Conservation (phyloP, 495 filamentous ascomycete genomes). For the Penicillium riverlandense region DNA sequence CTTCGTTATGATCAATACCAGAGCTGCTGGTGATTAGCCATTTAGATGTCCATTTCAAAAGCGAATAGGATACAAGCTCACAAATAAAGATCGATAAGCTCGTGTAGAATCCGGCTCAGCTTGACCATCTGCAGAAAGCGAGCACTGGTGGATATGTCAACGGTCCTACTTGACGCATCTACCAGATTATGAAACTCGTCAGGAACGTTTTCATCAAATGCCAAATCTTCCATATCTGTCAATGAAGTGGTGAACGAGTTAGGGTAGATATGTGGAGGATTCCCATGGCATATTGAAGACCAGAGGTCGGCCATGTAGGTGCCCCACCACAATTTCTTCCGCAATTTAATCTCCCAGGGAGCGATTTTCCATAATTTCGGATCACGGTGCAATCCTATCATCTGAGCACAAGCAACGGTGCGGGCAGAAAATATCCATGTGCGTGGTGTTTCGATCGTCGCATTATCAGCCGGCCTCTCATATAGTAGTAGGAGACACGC, state of each 20-base stretch:
- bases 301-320: constrained; percentile 12
- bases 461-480: constrained; percentile 11
- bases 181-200: too few relatives aligned
- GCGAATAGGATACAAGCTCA: neutral
- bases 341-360: constrained; percentile 10
- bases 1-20: neutral
- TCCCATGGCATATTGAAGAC: constrained; percentile 14
- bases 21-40: too few relatives aligned
- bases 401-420: constrained; percentile 14
- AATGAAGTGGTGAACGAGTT: constrained; percentile 3
- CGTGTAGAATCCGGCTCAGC: neutral
- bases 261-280: constrained; percentile 10
- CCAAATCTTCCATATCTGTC: constrained; percentile 3
- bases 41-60: too few relatives aligned
- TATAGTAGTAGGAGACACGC: constrained; percentile 14
- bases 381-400: constrained; percentile 12
- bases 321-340: constrained; percentile 14
- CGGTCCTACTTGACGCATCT: neutral
- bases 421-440: constrained; percentile 16
- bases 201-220: constrained; percentile 6
- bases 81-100: neutral
- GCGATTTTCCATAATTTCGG: constrained; percentile 11
- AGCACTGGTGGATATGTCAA: constrained; percentile 2
- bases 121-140: neutral
- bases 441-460: constrained; percentile 15